Evolutionary conservation across 2,329 filamentous ascomycete species (phyloP).

Genomic region (Corniculantispora saksenae): DNA sequence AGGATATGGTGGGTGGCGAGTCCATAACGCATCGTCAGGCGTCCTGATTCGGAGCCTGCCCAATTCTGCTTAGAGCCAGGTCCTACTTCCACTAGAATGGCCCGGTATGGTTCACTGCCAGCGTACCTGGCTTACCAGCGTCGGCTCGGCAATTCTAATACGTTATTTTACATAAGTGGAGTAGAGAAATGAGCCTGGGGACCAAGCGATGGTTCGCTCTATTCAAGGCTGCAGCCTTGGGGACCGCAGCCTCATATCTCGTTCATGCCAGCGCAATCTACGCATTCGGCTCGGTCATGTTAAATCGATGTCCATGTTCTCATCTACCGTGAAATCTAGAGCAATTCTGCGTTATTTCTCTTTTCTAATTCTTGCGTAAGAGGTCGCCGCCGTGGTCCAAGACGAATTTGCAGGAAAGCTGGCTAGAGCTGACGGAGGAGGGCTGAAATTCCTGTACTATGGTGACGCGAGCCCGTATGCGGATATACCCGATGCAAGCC

Average conservation of each 20-base stretch:
- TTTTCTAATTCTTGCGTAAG: not conserved
- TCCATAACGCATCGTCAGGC: not conserved
- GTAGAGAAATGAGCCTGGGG: no score
- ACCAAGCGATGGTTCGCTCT: no score
- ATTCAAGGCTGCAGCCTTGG: no score
- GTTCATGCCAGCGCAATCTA: no score
- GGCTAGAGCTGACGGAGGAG: slow-evolving; percentile 3
- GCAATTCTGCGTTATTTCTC: no score
- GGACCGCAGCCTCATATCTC: no score
- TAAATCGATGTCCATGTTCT: no score
- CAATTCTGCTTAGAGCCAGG: slow-evolving; percentile 10
- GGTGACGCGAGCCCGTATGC: not conserved
- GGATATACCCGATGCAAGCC: not conserved
- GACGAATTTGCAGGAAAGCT: not conserved
- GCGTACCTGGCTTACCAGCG: not conserved
- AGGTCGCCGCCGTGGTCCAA: not conserved
- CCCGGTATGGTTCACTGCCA: not conserved
- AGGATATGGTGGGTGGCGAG: not conserved
- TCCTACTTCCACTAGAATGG: not conserved
- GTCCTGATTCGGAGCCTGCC: not conserved
- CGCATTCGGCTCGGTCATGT: no score
- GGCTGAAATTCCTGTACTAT: not conserved
- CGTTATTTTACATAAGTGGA: no score
- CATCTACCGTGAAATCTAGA: no score
- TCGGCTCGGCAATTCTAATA: not conserved